Conservation (phyloP, 2,329 filamentous ascomycete genomes). For the Venturia asperata region DNA sequence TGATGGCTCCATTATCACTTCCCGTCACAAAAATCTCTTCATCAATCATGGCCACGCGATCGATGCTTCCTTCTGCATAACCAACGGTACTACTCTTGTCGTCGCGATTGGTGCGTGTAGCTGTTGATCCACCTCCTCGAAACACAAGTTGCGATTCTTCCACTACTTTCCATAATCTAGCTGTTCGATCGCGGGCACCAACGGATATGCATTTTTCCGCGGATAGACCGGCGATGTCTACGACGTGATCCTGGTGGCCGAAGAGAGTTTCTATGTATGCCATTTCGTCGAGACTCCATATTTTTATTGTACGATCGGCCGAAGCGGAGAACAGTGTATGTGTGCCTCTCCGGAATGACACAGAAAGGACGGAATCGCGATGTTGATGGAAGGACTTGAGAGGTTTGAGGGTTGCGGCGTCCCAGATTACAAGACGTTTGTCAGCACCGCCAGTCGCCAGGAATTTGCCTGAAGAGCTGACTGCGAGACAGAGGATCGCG, state of each 20-base stretch:
- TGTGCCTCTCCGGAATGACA: conserved; percentile 77
- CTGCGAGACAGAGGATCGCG: conserved; percentile 74
- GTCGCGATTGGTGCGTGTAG: conserved; percentile 26
- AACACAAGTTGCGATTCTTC: conserved; percentile 96
- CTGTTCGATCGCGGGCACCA: conserved; percentile 83
- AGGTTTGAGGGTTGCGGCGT: conserved; percentile 67
- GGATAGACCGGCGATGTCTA: conserved; percentile 57
- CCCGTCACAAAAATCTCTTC: conserved; percentile 87
- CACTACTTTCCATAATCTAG: conserved; percentile 88
- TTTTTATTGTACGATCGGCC: conserved; percentile 87
- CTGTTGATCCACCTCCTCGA: conserved; percentile 61
- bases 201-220: conserved; percentile 51
- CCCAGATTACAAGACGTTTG: conserved; percentile 78
- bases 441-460: conserved; percentile 87
- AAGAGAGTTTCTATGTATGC: conserved; percentile 95
- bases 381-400: conserved; percentile 83
- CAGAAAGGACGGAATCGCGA: conserved; percentile 74
- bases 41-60: conserved; percentile 84
- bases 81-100: conserved; percentile 44
- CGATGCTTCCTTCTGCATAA: conserved; percentile 70
- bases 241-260: conserved; percentile 86
- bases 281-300: conserved; percentile 68
- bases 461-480: conserved; percentile 82
- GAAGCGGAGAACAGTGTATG: conserved; percentile 91
- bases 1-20: conserved; percentile 80